Evolutionary conservation across 73 alveolate genomes (phyloP).

Genomic region (Effrenium voratum): DNA sequence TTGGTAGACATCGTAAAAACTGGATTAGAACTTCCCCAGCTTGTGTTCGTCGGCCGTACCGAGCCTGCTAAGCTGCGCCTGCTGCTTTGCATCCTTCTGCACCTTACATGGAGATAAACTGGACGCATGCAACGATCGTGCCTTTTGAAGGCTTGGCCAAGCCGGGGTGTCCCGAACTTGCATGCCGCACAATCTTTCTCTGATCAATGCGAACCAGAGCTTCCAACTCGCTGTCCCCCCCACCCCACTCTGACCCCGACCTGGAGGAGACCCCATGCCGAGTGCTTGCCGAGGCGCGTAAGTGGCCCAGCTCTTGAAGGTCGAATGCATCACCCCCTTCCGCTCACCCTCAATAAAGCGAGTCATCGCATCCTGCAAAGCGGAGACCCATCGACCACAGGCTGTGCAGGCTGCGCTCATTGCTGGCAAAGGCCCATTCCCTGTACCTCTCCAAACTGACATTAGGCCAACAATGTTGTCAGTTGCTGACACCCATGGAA

Average conservation of each 20-base stretch:
- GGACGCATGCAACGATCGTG: neutral
- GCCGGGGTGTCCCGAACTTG: neutral
- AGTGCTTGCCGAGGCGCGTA: neutral
- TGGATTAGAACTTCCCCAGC: too few relatives aligned
- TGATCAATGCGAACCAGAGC: neutral
- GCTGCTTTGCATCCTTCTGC: neutral
- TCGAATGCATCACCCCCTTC: constrained; percentile 61
- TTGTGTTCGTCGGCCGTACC: too few relatives aligned
- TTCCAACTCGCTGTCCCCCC: neutral
- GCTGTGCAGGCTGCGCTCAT: too few relatives aligned
- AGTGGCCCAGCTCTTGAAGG: constrained; percentile 30
- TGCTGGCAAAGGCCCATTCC: too few relatives aligned
- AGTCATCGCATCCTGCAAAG: constrained; percentile 72
- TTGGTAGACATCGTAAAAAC: too few relatives aligned
- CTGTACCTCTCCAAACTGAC: too few relatives aligned
- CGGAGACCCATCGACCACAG: too few relatives aligned
- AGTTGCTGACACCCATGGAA: too few relatives aligned
- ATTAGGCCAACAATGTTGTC: too few relatives aligned
- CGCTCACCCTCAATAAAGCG: constrained; percentile 90
- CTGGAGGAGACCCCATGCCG: neutral
- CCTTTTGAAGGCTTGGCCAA: neutral
- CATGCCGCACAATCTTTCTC: neutral
- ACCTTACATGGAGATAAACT: neutral
- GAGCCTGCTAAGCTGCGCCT: neutral
- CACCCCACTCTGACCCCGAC: neutral